A percentile compares a stretch with the other conserved stretches of the same genome.
Evolutionary conservation across 2,329 filamentous ascomycete species (phyloP).

Genomic region (Stagonosporopsis vannaccii): DNA sequence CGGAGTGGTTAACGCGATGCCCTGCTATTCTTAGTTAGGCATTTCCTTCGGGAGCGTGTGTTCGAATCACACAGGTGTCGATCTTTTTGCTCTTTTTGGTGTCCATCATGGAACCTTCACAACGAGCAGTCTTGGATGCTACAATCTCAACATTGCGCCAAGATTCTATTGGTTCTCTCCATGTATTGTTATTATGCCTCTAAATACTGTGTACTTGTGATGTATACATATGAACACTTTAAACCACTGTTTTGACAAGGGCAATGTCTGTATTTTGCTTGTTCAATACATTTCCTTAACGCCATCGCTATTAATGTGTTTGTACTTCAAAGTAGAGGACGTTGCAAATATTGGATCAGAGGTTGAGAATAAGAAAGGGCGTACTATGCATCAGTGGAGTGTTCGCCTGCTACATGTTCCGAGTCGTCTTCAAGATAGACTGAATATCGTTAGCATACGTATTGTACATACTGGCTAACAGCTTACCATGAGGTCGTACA

Average conservation of each 20-base stretch:
- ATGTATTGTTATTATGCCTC: neutral
- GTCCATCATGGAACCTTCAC: no score
- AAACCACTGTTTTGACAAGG: no score
- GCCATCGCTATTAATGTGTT: conserved; percentile 1
- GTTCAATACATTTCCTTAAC: neutral
- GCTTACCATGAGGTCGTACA: conserved; percentile 75
- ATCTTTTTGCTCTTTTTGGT: conserved; percentile 8
- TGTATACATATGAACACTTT: no score
- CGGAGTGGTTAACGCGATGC: conserved; percentile 21
- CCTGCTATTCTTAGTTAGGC: conserved; percentile 18
- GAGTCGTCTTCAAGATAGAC: conserved; percentile 14
- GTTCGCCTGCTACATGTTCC: neutral
- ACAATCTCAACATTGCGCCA: no score
- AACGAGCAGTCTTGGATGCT: no score
- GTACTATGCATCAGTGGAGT: conserved; percentile 5
- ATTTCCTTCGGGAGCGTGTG: conserved; percentile 40
- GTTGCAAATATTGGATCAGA: neutral
- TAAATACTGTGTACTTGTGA: neutral
- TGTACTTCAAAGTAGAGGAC: neutral
- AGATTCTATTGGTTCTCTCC: conserved; percentile 2
- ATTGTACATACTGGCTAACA: neutral
- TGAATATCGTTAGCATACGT: conserved; percentile 28
- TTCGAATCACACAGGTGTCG: conserved; percentile 42
- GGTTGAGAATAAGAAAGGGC: neutral
- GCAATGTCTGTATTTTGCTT: neutral